Base-by-base conservation (phyloP, 1,284 basidiomycete species). In the Ceratobasidium theobromae region DNA sequence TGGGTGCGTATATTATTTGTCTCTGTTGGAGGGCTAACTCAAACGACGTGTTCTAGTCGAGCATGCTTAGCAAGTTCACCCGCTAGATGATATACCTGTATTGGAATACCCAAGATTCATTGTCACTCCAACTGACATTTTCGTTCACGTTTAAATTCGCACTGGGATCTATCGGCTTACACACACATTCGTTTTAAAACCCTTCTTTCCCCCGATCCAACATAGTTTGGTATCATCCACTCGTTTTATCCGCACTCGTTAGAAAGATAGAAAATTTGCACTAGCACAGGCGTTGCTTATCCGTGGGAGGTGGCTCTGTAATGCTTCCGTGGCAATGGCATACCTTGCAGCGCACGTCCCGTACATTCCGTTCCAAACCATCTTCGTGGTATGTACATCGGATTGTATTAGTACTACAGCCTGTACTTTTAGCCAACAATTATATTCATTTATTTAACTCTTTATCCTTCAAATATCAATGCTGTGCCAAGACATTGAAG, bases 61-160 rank as follows among this genome's bases (percentile, higher is more conserved):
- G 52, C 46, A 62, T 62, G 58, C 58, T 62, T 16, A 62, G 33
- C 48, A 62, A 51, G 58, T 62, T 62, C 48, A 52, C 58, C 27
- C 58, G 58, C 9, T 62, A 62, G 25, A 30, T 18, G 58, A 52
- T 46, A 49, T 21, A 38, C 46, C 32, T 43, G 48, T 6, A 27
- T 35, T 41, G 48, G 14, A 33, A 52, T 48, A 52, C 58, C 33
- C 30, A 30, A 57, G 54, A 51, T 12, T 35, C 48, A 28, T 52
- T 51, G 46, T 51, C 48, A 62, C 43, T 48, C 46, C 30, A 18
- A 40, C 43, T 49, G n/a, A 23, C 57, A 60, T 60, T 60, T 45
- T n/a, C 58, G 33, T 52, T 25, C 52, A 30, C 16, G 23, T 51
- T 25, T 25, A 25, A 9, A 58, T 9, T 46, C 21, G 46, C 54